phyloP scores from a whole-genome alignment of 192 early-diverging fungal species.

The Dispira parvispora region DNA sequence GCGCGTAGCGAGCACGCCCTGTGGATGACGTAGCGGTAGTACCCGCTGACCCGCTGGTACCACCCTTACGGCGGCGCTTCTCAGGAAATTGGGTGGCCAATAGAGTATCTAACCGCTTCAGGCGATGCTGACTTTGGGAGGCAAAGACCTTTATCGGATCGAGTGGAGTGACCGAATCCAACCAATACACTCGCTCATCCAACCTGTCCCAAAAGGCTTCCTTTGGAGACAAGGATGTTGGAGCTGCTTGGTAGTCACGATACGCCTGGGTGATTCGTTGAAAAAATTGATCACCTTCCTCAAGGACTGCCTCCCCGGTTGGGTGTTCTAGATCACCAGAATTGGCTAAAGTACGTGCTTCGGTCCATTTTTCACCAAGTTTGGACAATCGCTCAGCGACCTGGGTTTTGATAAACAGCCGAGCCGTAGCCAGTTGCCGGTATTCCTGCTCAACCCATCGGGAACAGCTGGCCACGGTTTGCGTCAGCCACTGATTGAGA shows the following conservation, averaged over 20 bases:
- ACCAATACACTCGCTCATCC: slow-evolving; percentile 9
- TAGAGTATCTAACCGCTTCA: neutral
- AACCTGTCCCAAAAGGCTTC: neutral
- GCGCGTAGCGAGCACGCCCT: no score
- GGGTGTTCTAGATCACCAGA: neutral
- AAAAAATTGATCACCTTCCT: neutral
- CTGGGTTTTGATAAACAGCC: neutral
- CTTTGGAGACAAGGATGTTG: neutral
- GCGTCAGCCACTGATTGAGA: neutral
- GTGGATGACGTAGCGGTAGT: no score
- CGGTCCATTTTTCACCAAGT: slow-evolving; percentile 1
- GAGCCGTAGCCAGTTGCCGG: neutral
- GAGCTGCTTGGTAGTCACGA: neutral
- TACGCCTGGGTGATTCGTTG: neutral
- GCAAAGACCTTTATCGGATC: neutral
- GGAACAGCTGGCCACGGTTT: neutral
- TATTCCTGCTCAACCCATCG: slow-evolving; percentile 7
- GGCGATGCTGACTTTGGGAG: neutral
- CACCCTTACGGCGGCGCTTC: neutral
- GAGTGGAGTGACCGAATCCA: neutral
- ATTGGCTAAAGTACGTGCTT: neutral
- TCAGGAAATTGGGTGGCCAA: slow-evolving; percentile 1
- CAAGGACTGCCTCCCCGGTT: neutral
- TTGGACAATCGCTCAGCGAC: neutral
- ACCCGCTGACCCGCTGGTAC: no score